Conservation (phyloP, 2,329 filamentous ascomycete genomes). For the Fusarium sarcochroum region DNA sequence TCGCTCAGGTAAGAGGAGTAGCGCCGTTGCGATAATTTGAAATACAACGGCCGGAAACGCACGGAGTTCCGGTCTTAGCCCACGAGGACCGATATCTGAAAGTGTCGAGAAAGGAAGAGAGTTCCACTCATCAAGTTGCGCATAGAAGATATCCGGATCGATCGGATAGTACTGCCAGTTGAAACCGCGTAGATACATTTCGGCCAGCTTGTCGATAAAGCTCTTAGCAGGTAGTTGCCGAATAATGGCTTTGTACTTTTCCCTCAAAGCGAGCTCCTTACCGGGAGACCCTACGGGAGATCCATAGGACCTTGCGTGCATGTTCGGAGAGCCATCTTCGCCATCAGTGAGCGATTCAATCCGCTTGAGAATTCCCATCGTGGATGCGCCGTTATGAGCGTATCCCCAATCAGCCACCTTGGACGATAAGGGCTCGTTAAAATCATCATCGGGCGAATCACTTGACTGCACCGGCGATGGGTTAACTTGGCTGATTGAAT, state of each 20-base stretch:
- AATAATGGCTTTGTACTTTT: conserved; percentile 71
- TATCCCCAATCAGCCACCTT: conserved; percentile 68
- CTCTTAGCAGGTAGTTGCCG: conserved; percentile 69
- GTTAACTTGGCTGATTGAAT: neutral
- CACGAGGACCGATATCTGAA: conserved; percentile 64
- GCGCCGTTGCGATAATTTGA: conserved; percentile 68
- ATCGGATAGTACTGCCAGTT: conserved; percentile 72
- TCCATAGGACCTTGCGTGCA: neutral
- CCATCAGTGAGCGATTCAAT: conserved; percentile 62
- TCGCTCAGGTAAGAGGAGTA: conserved; percentile 66
- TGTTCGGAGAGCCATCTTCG: conserved; percentile 33
- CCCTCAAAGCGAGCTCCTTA: conserved; percentile 58
- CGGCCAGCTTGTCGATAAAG: conserved; percentile 68
- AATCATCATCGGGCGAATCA: conserved; percentile 7
- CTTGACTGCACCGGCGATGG: conserved; percentile 3
- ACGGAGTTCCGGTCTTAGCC: conserved; percentile 64
- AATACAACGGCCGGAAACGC: conserved; percentile 73
- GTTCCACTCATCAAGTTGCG: conserved; percentile 69
- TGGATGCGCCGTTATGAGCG: conserved; percentile 64
- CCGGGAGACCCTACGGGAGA: conserved; percentile 40
- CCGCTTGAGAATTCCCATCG: conserved; percentile 67
- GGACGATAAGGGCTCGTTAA: conserved; percentile 55
- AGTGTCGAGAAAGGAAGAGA: conserved; percentile 66
- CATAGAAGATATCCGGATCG: conserved; percentile 66
- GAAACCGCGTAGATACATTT: conserved; percentile 69